Evolutionary conservation across 306 rosid genomes (phyloP).

Genomic region (Quercus ilex): DNA sequence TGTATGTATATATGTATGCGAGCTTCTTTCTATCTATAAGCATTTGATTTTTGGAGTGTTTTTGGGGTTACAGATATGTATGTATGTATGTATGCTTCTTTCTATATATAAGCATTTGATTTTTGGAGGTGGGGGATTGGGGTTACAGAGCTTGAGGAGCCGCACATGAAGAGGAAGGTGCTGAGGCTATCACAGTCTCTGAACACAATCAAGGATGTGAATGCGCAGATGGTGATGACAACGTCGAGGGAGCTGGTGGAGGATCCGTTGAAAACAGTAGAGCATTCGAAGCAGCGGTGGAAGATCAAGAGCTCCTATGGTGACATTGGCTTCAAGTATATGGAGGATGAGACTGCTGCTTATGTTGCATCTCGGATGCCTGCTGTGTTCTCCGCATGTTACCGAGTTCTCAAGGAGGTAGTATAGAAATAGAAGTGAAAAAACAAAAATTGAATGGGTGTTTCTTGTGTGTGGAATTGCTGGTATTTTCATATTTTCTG

Average conservation of each 20-base stretch:
- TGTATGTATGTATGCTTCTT: background rate
- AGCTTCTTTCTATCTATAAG: background rate
- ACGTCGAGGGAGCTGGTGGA: constrained; percentile 76
- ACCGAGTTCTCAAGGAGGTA: constrained; percentile 49
- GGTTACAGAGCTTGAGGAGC: constrained; percentile 69
- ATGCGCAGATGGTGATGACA: constrained; percentile 50
- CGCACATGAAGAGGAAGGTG: constrained; percentile 85
- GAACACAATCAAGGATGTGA: constrained; percentile 67
- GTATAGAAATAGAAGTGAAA: background rate
- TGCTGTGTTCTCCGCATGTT: constrained; percentile 92
- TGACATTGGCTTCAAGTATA: constrained; percentile 74
- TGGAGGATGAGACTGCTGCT: constrained; percentile 78
- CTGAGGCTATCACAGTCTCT: constrained; percentile 74
- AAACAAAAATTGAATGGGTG: background rate
- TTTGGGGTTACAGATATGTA: background rate
- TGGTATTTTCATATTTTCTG: background rate
- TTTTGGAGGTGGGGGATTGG: background rate
- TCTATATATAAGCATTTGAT: background rate
- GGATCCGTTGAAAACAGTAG: constrained; percentile 67
- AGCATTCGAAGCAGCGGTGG: constrained; percentile 85
- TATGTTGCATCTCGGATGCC: constrained; percentile 98
- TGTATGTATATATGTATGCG: background rate
- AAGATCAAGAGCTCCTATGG: constrained; percentile 89
- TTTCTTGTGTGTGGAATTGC: background rate
- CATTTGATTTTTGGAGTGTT: background rate